Conservation (phyloP, 331 rosid genomes). For the Quercus lobata region DNA sequence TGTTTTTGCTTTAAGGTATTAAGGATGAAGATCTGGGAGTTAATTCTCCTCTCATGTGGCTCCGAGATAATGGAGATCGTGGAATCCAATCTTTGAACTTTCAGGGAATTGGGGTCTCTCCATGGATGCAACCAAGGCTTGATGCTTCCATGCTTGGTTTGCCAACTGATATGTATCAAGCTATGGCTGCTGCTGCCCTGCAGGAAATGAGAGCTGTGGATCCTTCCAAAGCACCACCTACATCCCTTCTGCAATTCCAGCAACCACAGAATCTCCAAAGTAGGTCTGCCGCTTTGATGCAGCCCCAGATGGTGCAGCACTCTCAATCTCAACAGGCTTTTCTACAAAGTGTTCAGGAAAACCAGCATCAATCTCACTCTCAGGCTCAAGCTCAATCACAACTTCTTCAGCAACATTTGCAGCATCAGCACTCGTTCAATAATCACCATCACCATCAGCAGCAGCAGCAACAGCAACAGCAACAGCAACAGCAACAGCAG, state of each 20-base stretch:
- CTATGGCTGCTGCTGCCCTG: conserved; percentile 83
- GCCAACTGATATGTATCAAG: conserved; percentile 83
- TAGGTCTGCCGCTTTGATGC: conserved; percentile 63
- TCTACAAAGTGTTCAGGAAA: conserved; percentile 60
- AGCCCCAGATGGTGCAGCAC: conserved; percentile 76
- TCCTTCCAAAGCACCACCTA: conserved; percentile 60
- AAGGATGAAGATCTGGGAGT: conserved; percentile 74
- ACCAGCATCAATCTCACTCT: conserved; percentile 48
- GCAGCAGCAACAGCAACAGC: conserved; percentile 31
- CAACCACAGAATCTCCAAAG: conserved; percentile 57
- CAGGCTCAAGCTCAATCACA: conserved; percentile 50
- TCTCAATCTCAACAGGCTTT: conserved; percentile 67
- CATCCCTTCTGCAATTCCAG: conserved; percentile 77
- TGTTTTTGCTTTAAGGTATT: conserved; percentile 54
- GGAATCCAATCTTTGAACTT: conserved; percentile 75
- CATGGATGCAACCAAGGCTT: conserved; percentile 89
- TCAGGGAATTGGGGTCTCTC: conserved; percentile 77
- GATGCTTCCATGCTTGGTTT: conserved; percentile 69
- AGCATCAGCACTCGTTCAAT: conserved; percentile 37
- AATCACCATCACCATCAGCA: conserved; percentile 24
- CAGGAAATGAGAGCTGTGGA: conserved; percentile 78
- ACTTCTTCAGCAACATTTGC: conserved; percentile 47
- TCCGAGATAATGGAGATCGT: conserved; percentile 67
- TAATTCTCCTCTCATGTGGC: conserved; percentile 83
- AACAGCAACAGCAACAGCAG: conserved; percentile 32